These are phyloP conservation scores for Ogataea pignaliae DNA, from an alignment of 805 yeast species.

Conservation along the genomic window DNA sequence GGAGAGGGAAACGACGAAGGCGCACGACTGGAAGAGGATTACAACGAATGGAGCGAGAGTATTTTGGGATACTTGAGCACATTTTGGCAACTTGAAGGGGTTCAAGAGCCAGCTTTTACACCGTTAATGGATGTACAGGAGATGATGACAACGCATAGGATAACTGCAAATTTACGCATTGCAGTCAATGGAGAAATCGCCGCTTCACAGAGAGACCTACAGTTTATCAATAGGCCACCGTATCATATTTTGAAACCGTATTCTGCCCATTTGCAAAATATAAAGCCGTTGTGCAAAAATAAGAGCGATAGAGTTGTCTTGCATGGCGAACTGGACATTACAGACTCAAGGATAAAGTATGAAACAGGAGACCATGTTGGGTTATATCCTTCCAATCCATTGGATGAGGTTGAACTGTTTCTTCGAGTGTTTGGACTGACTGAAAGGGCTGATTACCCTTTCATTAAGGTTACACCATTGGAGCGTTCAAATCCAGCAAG, in stretches of 20 bases:
- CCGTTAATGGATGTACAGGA: conserved; percentile 50
- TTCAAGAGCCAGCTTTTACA: conserved; percentile 59
- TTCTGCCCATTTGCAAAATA: conserved; percentile 51
- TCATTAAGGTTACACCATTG: conserved; percentile 56
- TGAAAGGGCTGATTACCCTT: conserved; percentile 37
- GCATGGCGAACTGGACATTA: conserved; percentile 74
- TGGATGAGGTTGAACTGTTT: conserved; percentile 60
- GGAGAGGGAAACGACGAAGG: conserved; percentile 92
- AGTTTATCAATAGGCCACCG: conserved; percentile 17
- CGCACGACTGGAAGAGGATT: conserved; percentile 89
- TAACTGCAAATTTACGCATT: conserved; percentile 16
- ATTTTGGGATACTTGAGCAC: conserved; percentile 54
- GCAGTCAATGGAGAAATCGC: conserved; percentile 24
- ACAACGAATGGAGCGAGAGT: conserved; percentile 85
- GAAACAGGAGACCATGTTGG: conserved; percentile 94
- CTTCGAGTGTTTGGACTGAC: conserved; percentile 54
- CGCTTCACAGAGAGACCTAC: conserved; percentile 11
- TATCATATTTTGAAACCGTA: conserved; percentile 46
- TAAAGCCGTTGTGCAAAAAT: conserved; percentile 60
- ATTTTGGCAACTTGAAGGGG: conserved; percentile 57
- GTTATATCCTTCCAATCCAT: conserved; percentile 78
- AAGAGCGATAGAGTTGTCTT: conserved; percentile 59
- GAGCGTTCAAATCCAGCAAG: conserved; percentile 58
- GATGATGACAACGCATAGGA: too few relatives aligned
- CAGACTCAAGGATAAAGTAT: conserved; percentile 66